These are phyloP conservation scores for Didymella lethalis DNA, from an alignment of 2,329 filamentous ascomycete genomes.

Conservation along the genomic window DNA sequence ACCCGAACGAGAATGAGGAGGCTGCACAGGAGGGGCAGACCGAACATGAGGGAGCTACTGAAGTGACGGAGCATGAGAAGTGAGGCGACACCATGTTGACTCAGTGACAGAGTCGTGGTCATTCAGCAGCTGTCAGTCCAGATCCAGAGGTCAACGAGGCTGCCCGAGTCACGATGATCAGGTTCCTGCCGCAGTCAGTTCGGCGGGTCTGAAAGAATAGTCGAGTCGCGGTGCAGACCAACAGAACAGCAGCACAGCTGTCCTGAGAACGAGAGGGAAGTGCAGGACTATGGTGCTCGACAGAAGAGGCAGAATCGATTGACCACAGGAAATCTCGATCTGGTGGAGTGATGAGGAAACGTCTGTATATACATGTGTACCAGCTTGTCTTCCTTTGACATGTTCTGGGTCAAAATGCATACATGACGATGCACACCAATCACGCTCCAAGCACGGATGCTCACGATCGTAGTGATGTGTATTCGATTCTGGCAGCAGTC, in stretches of 20 bases:
- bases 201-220: neutral
- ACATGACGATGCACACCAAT: neutral
- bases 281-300: neutral
- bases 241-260: neutral
- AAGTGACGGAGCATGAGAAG: constrained; percentile 33
- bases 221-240: neutral
- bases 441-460: neutral
- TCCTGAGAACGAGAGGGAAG: neutral
- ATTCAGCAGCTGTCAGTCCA: neutral
- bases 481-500: neutral
- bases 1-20: constrained; percentile 54
- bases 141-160: neutral
- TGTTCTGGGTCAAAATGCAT: neutral
- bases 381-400: neutral
- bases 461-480: neutral
- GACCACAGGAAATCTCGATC: neutral
- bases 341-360: neutral
- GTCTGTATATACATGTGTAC: neutral
- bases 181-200: neutral
- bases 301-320: neutral
- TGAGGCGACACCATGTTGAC: constrained; percentile 11
- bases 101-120: constrained; percentile 1
- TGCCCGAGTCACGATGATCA: neutral
- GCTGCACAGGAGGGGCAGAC: constrained; percentile 34
- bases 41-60: constrained; percentile 35